A percentile compares a stretch with the other conserved stretches of the same genome.
Conservation (phyloP, 352 stramenopile genomes). For the Aphanomyces cochlioides region DNA sequence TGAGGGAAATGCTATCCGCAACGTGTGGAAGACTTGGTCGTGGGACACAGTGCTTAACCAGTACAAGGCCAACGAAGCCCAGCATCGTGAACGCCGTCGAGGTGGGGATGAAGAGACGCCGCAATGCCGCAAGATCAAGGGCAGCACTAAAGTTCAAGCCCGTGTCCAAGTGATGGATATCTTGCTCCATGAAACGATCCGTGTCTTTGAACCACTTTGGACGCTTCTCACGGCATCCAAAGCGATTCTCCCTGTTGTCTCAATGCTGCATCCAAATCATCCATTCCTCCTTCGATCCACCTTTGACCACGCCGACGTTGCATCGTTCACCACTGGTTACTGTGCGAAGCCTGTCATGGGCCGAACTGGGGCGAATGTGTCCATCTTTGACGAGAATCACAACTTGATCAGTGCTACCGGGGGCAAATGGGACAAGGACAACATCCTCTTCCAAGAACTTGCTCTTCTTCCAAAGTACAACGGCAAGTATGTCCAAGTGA, state of each 20-base stretch:
- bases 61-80: not conserved
- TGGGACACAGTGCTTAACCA: constrained; percentile 26
- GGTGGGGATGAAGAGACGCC: too few relatives aligned
- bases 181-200: constrained; percentile 17
- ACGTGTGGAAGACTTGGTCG: constrained; percentile 30
- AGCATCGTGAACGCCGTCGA: too few relatives aligned
- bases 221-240: constrained; percentile 26
- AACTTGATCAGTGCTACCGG: constrained; percentile 27
- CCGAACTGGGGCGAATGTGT: constrained; percentile 25
- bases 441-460: constrained; percentile 27
- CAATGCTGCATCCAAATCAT: constrained; percentile 3
- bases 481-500: constrained; percentile 29
- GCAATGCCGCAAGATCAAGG: too few relatives aligned
- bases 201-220: constrained; percentile 28
- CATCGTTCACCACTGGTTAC: constrained; percentile 13
- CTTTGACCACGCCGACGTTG: constrained; percentile 17
- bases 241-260: constrained; percentile 24
- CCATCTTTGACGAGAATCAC: constrained; percentile 24
- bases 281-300: constrained; percentile 13
- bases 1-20: constrained; percentile 5
- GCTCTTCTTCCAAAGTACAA: constrained; percentile 25
- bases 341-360: constrained; percentile 28
- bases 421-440: constrained; percentile 28
- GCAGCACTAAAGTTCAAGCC: not conserved
- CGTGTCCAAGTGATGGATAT: constrained; percentile 28